Evolutionary conservation across 208 protist species (phyloP), one percentile per base, ranked within the genome.

Genomic region (Wallacemonas sp.): DNA sequence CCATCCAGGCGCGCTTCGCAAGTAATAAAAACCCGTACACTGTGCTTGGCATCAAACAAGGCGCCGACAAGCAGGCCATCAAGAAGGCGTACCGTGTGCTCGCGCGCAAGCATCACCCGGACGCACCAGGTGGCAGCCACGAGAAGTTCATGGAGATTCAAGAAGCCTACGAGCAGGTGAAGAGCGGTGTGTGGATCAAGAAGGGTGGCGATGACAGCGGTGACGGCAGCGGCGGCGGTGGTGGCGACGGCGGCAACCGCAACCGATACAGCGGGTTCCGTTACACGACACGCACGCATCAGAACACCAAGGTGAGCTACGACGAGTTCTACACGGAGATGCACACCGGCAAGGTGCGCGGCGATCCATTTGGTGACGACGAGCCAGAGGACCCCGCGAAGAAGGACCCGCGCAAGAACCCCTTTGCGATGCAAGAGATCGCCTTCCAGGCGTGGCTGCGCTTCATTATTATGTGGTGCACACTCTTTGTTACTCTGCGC

Each of bases 91-190:
- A 96, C 66, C 87, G 89, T 22, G 81, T 91, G 1, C 64, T 95
- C 38, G 92, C 90, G 13, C 84, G 86, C 45, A 93, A 93, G 68
- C 83, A 94, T 63, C 92, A 97, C 73, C 92, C 92, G 10, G 92
- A 97, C 59, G 90, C 89, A 19, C 88, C 89, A 0, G 92, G 89
- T 32, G 87, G 88, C 46, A 92, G 71, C 52, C 81, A 94, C 60
- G 87, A 94, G 39, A 84, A 81, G 63, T 97, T 97, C 60, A 87
- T 92, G 46, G 88, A 94, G 66, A 92, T 97, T 39, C 89, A 94
- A 60, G 74, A 71, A 57, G 92, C 92, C n/a, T 97, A 95, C 74
- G 92, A 95, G 39, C 78, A 94, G 61, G 71, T 97, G 2, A 92
- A 95, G 80, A 77, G 62, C 39, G 91, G 91, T 37, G 78, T 96